phyloP scores from a whole-genome alignment of 2,329 filamentous ascomycete genomes.

The Fusarium devonianum region DNA sequence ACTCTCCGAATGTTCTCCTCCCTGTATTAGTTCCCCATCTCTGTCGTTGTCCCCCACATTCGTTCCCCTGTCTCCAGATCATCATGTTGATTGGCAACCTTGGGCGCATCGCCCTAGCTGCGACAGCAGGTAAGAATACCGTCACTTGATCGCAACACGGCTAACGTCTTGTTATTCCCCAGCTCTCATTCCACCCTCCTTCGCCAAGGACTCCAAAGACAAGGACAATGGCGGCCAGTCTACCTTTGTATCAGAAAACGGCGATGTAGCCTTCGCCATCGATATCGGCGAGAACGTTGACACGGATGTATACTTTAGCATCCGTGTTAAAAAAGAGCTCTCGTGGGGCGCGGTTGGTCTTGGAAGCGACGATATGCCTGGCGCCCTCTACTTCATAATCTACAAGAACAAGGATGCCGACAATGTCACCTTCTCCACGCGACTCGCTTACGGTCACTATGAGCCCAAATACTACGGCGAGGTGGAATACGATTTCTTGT shows the following conservation, averaged over 20 bases:
- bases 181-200: conserved; percentile 37
- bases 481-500: conserved; percentile 54
- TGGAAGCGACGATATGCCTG: conserved; percentile 59
- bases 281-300: conserved; percentile 56
- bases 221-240: conserved; percentile 47
- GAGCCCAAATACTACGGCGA: conserved; percentile 59
- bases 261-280: conserved; percentile 57
- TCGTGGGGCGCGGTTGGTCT: conserved; percentile 65
- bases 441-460: conserved; percentile 56
- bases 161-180: conserved; percentile 1
- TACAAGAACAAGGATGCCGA: conserved; percentile 56
- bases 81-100: conserved; percentile 43
- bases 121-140: conserved; percentile 38
- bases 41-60: conserved; percentile 15
- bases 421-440: conserved; percentile 64
- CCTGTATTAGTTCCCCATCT: too few relatives aligned
- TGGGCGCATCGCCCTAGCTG: conserved; percentile 41
- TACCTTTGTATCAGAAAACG: conserved; percentile 54
- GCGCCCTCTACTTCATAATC: conserved; percentile 62
- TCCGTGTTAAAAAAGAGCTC: conserved; percentile 54
- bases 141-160: not conserved
- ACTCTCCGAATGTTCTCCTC: too few relatives aligned
- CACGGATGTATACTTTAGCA: conserved; percentile 61
- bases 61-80: conserved; percentile 7
- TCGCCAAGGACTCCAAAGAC: conserved; percentile 41